Base-by-base conservation (phyloP, 345 rosid species). In the Cardamine resedifolia region DNA sequence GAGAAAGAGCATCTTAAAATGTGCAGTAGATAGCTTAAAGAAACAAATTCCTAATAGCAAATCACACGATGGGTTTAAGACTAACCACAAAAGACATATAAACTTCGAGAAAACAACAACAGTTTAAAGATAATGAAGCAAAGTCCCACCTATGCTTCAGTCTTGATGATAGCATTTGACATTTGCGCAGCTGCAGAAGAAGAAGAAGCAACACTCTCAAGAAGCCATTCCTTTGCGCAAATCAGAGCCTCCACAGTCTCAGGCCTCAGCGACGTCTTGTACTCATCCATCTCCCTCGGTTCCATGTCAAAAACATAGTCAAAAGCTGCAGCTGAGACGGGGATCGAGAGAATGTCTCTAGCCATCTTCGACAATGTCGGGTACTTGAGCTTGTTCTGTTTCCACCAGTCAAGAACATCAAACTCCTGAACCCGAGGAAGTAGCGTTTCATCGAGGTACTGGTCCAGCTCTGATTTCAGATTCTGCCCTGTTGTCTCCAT, bases 181-280 rank as follows among this genome's bases (percentile, higher is more conserved):
- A 52, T 57, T 28, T 73, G 86, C 2, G 75, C 43, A 23, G 77
- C 47, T 55, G 56, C 39, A 30, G 79, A 39, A 33, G 77, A 38
- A 20, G 53, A 41, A 24, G 57, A 33, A 19, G 16, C 73, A 30
- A 83, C 82, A 39, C 74, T 70, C 66, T 78, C 66, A 26, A 57
- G 91, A 58, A 91, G 82, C 98, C 98, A 91, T 23, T 91, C 96
- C 87, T 85, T 94, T 10, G 91, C 89, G 36, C 98, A 94, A 10
- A 94, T 76, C 50, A 91, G 85, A 56, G 98, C 97, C 77, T 94
- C 97, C 64, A 94, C 84, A 0, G 97, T 94, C 74, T 94, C 97
- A 2, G 95, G 97, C 62, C 96, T 77, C 77, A 89, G 78, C 4
- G 94, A 84, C 41, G 90, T 81, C 77, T 90, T 70, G 73, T 94